Evolutionary conservation across 129 eudicot genomes (phyloP).

Genomic region (Deinandra increscens): DNA sequence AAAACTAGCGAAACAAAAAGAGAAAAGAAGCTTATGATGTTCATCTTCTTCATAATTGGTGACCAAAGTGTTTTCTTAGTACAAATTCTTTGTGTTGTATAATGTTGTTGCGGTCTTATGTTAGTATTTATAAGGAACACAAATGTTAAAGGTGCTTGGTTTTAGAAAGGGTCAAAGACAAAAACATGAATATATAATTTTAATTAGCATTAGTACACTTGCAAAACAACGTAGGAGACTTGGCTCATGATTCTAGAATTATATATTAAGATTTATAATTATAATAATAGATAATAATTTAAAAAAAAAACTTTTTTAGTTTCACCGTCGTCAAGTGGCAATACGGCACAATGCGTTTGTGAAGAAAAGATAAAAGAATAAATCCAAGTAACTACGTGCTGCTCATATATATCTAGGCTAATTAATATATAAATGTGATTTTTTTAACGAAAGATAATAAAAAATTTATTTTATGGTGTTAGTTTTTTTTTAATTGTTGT

Average conservation of each 20-base stretch:
- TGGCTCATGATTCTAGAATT: slow-evolving; percentile 6
- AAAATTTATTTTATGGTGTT: too few relatives aligned
- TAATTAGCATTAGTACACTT: neutral
- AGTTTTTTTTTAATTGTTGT: too few relatives aligned
- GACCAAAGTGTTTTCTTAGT: neutral
- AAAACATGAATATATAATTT: neutral
- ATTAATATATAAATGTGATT: too few relatives aligned
- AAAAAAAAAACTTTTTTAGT: too few relatives aligned
- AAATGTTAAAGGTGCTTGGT: neutral
- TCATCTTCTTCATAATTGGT: slow-evolving; percentile 16
- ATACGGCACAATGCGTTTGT: too few relatives aligned
- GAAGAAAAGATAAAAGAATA: too few relatives aligned
- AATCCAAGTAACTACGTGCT: too few relatives aligned
- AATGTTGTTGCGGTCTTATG: neutral
- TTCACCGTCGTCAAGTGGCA: too few relatives aligned
- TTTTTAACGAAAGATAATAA: too few relatives aligned
- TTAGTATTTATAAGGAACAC: slow-evolving; percentile 6
- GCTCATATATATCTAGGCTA: too few relatives aligned
- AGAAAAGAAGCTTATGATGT: slow-evolving; percentile 4
- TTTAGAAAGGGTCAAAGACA: slow-evolving; percentile 5
- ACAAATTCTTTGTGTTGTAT: neutral
- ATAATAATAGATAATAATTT: too few relatives aligned
- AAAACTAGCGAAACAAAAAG: slow-evolving; percentile 7
- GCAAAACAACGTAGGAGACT: slow-evolving; percentile 4
- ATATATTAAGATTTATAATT: too few relatives aligned